Conservation (phyloP, 352 stramenopile species). For the Globisporangium middletonii region DNA sequence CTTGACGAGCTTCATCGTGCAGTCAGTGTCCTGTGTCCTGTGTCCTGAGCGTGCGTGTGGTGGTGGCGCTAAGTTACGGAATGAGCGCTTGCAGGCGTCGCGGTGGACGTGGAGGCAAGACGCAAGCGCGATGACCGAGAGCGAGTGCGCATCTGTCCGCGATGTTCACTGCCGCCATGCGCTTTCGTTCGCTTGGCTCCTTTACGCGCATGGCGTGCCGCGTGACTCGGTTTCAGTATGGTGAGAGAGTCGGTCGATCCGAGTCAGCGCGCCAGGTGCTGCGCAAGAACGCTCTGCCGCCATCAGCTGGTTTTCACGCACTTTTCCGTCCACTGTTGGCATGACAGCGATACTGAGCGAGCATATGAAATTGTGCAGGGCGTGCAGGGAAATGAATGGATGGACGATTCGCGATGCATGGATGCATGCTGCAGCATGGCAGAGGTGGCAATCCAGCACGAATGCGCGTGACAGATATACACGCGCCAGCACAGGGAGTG, state of each 20-base stretch:
- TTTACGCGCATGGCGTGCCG: neutral
- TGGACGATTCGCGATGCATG: too few species aligned
- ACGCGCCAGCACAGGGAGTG: too few species aligned
- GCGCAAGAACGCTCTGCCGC: conserved; percentile 1
- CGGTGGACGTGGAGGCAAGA: neutral
- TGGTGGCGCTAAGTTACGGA: conserved; percentile 7
- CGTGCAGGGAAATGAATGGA: too few species aligned
- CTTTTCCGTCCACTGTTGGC: neutral
- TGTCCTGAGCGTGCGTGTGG: neutral
- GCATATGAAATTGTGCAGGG: too few species aligned
- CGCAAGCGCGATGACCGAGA: neutral
- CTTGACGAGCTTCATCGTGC: conserved; percentile 33
- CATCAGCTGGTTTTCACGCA: conserved; percentile 13
- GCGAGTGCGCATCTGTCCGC: neutral
- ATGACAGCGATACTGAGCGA: too few species aligned
- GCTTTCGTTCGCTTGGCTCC: neutral
- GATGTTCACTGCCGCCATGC: neutral
- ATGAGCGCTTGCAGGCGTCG: conserved; percentile 5
- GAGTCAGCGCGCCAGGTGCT: conserved; percentile 12
- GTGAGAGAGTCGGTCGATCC: conserved; percentile 9
- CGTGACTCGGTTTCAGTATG: conserved; percentile 11
- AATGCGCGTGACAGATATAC: too few species aligned
- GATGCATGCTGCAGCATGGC: too few species aligned
- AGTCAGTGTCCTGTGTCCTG: neutral
- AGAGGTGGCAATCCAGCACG: too few species aligned